Base-by-base conservation (phyloP, 305 asterid species). In the Fraxinus sp. region DNA sequence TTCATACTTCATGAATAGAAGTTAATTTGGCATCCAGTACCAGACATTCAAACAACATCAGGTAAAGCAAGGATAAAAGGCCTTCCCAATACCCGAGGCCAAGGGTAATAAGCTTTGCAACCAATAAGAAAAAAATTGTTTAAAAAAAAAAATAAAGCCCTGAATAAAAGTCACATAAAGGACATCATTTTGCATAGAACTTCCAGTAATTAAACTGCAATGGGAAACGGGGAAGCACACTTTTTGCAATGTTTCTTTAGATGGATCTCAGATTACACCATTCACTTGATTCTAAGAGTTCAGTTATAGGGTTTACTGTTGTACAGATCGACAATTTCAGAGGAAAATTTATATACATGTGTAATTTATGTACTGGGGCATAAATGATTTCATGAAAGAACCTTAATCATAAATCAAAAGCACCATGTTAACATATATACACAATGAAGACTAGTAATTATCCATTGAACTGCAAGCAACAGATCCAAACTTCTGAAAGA, bases 391-490 rank as follows among this genome's bases (percentile, higher is more conserved):
- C 35, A 72, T 14, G 26, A 72, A 72, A 14, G 76, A 72, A 32
- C 24, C 26, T 72, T 33, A 68, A 20, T 68, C 74, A 68, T 16
- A 68, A 13, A 68, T 68, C 74, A 68, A 28, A 68, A 68, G 74
- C 74, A 68, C 74, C 74, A 28, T 3, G 8, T 36, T 75, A 52
- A 55, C 86, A 81, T 70, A 28, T 62, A 26, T 9, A 32, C 35
- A 66, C 74, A 62, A 16, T 32, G n/a, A 68, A 14, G 37, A 68
- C 39, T 4, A 68, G 71, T 26, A 26, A 28, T 68, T 68, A 57
- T 49, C 41, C 6, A 37, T 68, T 62, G 46, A 55, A 80, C 77
- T 32, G 80, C 36, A 74, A 80, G 22, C 77, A 44, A 82, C 73
- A 73, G 64, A 37, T 26, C 78, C 70, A 71, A 41, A 68, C 22